These are phyloP conservation scores for Incumbomyces lentus DNA, from an alignment of 2,329 filamentous ascomycete genomes.

Conservation along the genomic window DNA sequence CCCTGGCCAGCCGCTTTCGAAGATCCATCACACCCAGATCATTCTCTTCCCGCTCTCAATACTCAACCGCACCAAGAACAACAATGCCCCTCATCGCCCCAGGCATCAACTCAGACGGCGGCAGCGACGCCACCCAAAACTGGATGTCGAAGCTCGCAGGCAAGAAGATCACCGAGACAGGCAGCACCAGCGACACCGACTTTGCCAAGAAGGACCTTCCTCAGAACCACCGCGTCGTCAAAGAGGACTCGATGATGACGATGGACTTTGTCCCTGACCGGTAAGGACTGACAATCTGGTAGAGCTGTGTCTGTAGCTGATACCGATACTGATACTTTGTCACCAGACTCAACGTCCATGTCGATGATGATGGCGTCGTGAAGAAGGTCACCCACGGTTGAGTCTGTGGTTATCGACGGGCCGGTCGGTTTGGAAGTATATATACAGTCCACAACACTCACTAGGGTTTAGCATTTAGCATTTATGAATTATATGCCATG, in stretches of 20 bases:
- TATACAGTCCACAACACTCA: no score
- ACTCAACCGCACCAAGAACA: not conserved
- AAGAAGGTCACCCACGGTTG: slow-evolving; percentile 29
- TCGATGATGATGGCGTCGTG: slow-evolving; percentile 34
- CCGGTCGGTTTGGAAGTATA: no score
- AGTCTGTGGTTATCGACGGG: not conserved
- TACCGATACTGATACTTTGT: no score
- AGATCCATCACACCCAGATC: no score
- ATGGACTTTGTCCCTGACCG: slow-evolving; percentile 34
- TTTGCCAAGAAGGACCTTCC: slow-evolving; percentile 40
- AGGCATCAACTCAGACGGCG: slow-evolving; percentile 28
- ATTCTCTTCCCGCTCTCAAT: not conserved
- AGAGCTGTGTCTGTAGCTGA: no score
- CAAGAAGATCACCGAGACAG: slow-evolving; percentile 33
- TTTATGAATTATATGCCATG: no score
- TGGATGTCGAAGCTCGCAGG: slow-evolving; percentile 38
- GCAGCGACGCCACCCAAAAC: slow-evolving; percentile 22
- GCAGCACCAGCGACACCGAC: slow-evolving; percentile 21
- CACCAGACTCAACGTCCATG: slow-evolving; percentile 34
- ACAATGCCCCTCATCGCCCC: slow-evolving; percentile 40
- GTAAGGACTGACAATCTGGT: slow-evolving; percentile 21
- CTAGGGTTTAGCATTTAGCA: no score
- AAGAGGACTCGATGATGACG: slow-evolving; percentile 29
- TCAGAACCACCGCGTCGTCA: slow-evolving; percentile 33
- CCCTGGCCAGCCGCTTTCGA: not conserved